Evolutionary conservation across 768 basidiomycete genomes (phyloP), one percentile per base, ranked within the genome.

Genomic region (Sarcodon aspratus): DNA sequence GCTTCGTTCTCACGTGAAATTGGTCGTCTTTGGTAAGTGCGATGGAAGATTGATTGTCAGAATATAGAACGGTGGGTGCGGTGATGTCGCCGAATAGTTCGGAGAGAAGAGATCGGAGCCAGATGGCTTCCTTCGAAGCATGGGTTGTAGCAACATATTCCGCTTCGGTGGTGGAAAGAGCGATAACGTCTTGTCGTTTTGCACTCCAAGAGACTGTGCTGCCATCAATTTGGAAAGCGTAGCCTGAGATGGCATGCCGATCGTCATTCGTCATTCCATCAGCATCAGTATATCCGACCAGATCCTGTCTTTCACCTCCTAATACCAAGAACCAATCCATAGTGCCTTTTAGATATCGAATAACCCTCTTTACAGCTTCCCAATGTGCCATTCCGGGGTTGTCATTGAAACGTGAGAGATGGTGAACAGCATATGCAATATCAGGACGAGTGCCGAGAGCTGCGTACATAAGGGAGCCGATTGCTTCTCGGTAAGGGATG

Each of bases 131-230:
- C 44, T 66, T 62, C 6, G 54, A 31, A 11, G 64, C 57, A 45
- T 70, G 63, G 7, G 65, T 58, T 1, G 58, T 48, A 9, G 64
- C 59, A 49, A 68, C 59, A 49, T 69, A 67, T 52, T 71, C 65
- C 9, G 65, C 59, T 50, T 70, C 66, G 0, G 58, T 57, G 4
- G 60, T 64, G 2, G 69, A 71, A 6, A 67, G 59, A 3, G 63
- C 58, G 7, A 69, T 55, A 21, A 67, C 57, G 1, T 56, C 52
- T 47, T 73, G 69, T 37, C 61, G 57, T 53, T 65, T 66, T 2
- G 66, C 63, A 11, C 53, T 58, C 70, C 69, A 70, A 6, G 57
- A 57, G 5, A 70, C 52, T 0, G 61, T 54, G 0, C 64, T 53
- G 13, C 61, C 61, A 33, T 61, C 63, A 9, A 68, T 37, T 49